Conservation (phyloP, 305 asterid genomes). For the Rubia occidens region DNA sequence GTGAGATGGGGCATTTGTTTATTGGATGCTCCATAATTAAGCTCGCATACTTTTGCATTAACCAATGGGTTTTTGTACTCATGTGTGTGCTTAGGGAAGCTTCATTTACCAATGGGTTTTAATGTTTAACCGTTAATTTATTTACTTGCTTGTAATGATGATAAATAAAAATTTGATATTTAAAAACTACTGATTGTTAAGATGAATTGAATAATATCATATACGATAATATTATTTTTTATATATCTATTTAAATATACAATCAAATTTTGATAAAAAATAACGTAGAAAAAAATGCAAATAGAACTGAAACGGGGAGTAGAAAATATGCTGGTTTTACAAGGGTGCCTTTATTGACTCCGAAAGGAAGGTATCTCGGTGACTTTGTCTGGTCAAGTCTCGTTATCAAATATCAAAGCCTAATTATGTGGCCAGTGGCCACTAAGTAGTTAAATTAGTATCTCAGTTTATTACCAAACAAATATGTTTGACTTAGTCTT, state of each 20-base stretch:
- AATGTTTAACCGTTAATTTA: too few relatives aligned
- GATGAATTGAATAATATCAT: too few relatives aligned
- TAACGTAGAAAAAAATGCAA: too few relatives aligned
- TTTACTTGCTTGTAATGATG: too few relatives aligned
- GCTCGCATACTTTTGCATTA: not conserved
- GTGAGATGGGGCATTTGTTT: not conserved
- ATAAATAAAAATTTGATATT: too few relatives aligned
- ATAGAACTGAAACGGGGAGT: too few relatives aligned
- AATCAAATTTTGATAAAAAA: too few relatives aligned
- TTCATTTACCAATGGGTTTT: too few relatives aligned
- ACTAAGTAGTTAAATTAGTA: not conserved
- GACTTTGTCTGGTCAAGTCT: not conserved
- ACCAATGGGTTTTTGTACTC: not conserved
- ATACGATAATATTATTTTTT: too few relatives aligned
- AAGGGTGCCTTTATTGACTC: not conserved
- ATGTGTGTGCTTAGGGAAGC: not conserved
- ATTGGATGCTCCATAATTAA: not conserved
- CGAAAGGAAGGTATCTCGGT: not conserved
- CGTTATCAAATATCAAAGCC: not conserved
- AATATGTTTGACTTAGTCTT: slow-evolving; percentile 15
- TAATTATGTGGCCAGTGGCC: not conserved
- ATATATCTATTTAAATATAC: too few relatives aligned
- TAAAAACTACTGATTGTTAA: too few relatives aligned
- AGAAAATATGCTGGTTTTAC: not conserved
- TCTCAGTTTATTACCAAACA: not conserved